Conservation (phyloP, 148 eudicot species). For the Rhododendron griersonianum region DNA sequence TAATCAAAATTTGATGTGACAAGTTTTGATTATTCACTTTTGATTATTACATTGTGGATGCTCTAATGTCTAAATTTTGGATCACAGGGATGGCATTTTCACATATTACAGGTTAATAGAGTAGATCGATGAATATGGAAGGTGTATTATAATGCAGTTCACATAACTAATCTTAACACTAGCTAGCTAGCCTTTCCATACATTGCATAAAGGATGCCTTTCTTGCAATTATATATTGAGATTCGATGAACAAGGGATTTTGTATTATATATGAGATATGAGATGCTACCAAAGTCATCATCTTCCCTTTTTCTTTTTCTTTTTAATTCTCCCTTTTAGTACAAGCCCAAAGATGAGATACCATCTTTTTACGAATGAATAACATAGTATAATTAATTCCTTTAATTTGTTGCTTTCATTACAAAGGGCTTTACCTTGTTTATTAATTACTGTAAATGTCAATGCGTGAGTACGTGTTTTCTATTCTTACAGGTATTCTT, state of each 20-base stretch:
- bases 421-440: neutral
- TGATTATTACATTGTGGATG: too few relatives aligned
- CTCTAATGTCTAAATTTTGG: neutral
- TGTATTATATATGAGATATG: neutral
- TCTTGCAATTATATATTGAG: neutral
- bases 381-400: neutral
- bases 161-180: neutral
- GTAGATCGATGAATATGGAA: too few relatives aligned
- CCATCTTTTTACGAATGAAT: constrained; percentile 5
- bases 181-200: neutral
- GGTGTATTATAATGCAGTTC: neutral
- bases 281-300: constrained; percentile 7
- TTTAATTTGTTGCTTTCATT: neutral
- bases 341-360: neutral
- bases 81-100: neutral
- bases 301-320: neutral
- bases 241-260: neutral
- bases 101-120: neutral
- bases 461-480: neutral
- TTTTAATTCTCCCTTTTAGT: neutral
- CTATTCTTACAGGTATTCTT: neutral
- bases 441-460: neutral
- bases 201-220: neutral
- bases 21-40: too few relatives aligned
- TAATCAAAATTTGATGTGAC: too few relatives aligned